Percentiles rank a stretch among this genome's conserved stretches.
phyloP scores from a whole-genome alignment of 129 eudicot genomes.

The Solidago caesia region DNA sequence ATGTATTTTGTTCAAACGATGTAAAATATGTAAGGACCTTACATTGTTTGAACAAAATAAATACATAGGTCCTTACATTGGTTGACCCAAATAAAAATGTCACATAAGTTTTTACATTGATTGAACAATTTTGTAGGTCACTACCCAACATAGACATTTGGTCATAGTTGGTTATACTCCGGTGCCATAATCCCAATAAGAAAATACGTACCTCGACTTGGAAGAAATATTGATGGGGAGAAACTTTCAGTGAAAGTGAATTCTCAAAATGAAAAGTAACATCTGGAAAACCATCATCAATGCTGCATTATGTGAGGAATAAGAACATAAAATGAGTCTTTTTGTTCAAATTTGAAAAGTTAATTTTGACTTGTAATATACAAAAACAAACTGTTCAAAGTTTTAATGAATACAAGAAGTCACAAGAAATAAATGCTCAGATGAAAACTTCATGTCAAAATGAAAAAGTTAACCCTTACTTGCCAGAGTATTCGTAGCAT shows the following conservation, averaged over 20 bases:
- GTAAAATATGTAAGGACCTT: too few relatives aligned
- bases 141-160: too few relatives aligned
- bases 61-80: too few relatives aligned
- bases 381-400: not conserved
- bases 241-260: constrained; percentile 54
- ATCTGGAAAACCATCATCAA: constrained; percentile 81
- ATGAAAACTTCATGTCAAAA: not conserved
- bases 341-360: not conserved
- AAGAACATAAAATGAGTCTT: not conserved
- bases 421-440: not conserved
- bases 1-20: too few relatives aligned
- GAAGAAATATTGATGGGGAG: constrained; percentile 77
- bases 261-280: constrained; percentile 62
- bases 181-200: too few relatives aligned
- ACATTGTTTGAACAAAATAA: too few relatives aligned
- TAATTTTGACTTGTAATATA: not conserved
- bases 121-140: too few relatives aligned
- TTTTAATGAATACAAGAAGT: not conserved
- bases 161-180: too few relatives aligned
- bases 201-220: constrained; percentile 42
- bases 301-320: constrained; percentile 46
- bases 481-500: constrained; percentile 59
- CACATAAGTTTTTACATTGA: too few relatives aligned
- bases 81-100: too few relatives aligned
- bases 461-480: constrained; percentile 39